Evolutionary conservation across 306 rosid species (phyloP).

Genomic region (Vachellia collinsii): DNA sequence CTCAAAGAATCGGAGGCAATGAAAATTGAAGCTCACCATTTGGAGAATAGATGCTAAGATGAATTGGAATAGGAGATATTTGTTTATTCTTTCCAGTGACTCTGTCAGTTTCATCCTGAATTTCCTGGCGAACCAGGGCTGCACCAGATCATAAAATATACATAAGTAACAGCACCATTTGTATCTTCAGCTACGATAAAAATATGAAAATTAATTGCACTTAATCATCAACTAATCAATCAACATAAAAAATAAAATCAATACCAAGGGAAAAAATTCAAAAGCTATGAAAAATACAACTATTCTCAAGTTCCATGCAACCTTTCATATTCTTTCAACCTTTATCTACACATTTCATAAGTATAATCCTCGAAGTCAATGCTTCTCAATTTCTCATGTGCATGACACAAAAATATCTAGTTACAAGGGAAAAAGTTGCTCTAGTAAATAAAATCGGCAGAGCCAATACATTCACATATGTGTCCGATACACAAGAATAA

Average conservation of each 20-base stretch:
- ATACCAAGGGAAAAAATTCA: background rate
- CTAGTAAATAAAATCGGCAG: background rate
- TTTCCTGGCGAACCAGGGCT: conserved; percentile 89
- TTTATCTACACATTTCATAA: background rate
- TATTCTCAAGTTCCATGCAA: background rate
- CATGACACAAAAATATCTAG: background rate
- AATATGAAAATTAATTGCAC: conserved; percentile 4
- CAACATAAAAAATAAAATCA: background rate
- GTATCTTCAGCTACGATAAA: background rate
- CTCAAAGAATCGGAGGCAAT: background rate
- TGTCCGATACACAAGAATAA: background rate
- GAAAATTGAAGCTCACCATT: conserved; percentile 58
- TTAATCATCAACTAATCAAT: conserved; percentile 6
- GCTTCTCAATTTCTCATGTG: background rate
- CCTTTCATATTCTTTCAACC: background rate
- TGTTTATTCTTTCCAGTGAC: conserved; percentile 82
- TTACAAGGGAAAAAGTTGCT: background rate
- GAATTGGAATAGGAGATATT: conserved; percentile 94
- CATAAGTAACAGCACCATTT: conserved; percentile 15
- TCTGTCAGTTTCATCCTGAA: conserved; percentile 95
- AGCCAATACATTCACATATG: background rate
- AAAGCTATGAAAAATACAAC: background rate
- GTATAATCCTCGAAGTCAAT: background rate
- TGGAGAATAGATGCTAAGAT: conserved; percentile 96
- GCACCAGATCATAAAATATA: conserved; percentile 32